These are phyloP conservation scores for Leccinum imitatum DNA, from an alignment of 768 basidiomycete species.

Conservation along the genomic window DNA sequence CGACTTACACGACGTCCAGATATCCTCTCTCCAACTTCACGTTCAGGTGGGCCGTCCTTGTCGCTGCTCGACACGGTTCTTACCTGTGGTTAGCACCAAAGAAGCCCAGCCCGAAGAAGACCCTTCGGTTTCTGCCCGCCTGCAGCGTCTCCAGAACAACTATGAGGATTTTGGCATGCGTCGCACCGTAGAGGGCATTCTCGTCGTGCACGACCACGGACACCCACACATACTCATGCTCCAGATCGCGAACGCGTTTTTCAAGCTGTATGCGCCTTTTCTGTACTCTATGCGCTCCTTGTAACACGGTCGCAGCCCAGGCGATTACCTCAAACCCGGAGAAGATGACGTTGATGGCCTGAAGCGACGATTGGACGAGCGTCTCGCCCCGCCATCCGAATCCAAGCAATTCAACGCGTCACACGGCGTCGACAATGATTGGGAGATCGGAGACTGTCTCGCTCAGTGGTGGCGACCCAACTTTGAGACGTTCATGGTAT, in stretches of 20 bases:
- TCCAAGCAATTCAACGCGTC: constrained; percentile 74
- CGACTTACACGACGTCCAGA: constrained; percentile 34
- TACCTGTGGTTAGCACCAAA: constrained; percentile 66
- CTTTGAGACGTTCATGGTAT: constrained; percentile 97
- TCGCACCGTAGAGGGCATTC: constrained; percentile 79
- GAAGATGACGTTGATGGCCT: constrained; percentile 93
- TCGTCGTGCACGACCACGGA: constrained; percentile 92
- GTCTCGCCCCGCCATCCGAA: constrained; percentile 76
- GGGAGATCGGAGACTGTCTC: constrained; percentile 96
- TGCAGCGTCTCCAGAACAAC: constrained; percentile 93
- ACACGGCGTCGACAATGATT: constrained; percentile 82
- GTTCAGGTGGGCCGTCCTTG: constrained; percentile 59
- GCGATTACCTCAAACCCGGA: constrained; percentile 97
- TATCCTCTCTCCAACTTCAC: constrained; percentile 91
- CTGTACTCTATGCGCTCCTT: background rate
- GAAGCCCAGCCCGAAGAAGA: constrained; percentile 98
- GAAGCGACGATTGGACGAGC: constrained; percentile 84
- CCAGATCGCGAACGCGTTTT: constrained; percentile 98
- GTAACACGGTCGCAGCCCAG: constrained; percentile 56
- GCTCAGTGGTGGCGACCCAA: constrained; percentile 99
- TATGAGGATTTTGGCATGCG: constrained; percentile 98
- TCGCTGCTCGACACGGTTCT: constrained; percentile 5
- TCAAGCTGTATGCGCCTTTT: constrained; percentile 79
- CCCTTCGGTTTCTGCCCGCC: constrained; percentile 89
- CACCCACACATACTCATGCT: constrained; percentile 98